phyloP scores from a whole-genome alignment of 164 flowering plant species.

The Stephania cephalantha region DNA sequence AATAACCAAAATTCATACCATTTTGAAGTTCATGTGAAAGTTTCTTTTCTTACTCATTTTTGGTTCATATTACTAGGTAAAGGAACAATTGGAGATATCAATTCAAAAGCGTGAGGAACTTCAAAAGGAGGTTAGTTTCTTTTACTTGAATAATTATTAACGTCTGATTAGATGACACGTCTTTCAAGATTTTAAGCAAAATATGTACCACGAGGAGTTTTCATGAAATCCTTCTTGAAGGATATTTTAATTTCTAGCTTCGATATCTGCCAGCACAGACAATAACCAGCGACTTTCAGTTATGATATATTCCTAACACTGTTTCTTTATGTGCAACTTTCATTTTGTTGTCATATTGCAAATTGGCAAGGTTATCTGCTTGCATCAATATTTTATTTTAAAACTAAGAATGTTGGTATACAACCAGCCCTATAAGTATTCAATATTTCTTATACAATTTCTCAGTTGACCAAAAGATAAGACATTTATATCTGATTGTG shows the following conservation, averaged over 20 bases:
- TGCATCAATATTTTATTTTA: not conserved
- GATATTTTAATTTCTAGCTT: not conserved
- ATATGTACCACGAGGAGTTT: not conserved
- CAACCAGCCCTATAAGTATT: not conserved
- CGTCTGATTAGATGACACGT: not conserved
- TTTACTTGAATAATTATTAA: not conserved
- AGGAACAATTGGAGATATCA: constrained; percentile 43
- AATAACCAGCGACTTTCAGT: not conserved
- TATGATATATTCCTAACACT: not conserved
- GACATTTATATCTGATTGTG: not conserved
- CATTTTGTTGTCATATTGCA: not conserved
- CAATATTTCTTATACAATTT: not conserved
- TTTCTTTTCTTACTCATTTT: constrained; percentile 4
- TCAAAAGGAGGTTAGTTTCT: constrained; percentile 52
- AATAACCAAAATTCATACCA: not conserved
- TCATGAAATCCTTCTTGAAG: not conserved
- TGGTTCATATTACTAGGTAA: constrained; percentile 31
- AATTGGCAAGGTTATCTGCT: not conserved
- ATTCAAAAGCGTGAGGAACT: constrained; percentile 56
- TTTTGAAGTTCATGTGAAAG: constrained; percentile 1
- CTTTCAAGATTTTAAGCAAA: not conserved
- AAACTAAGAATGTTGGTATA: not conserved
- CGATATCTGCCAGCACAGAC: not conserved
- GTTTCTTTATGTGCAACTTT: not conserved
- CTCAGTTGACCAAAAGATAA: not conserved